Conservation (phyloP, 495 filamentous ascomycete species). For the Cryomyces minteri region DNA sequence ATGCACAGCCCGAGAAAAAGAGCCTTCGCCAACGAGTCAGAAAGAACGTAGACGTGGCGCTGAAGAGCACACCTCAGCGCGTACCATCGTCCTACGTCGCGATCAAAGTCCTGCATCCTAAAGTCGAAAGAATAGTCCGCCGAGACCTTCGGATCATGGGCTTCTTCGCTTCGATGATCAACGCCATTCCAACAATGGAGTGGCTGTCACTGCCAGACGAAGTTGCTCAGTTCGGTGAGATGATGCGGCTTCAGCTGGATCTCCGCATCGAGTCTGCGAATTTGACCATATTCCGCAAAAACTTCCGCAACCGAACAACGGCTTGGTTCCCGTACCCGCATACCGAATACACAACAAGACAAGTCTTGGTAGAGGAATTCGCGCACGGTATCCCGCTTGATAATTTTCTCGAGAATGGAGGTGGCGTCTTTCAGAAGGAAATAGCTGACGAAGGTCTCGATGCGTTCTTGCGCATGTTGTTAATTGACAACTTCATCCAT, state of each 20-base stretch:
- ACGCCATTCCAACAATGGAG: conserved; percentile 83
- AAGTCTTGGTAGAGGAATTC: conserved; percentile 91
- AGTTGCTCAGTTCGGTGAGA: conserved; percentile 82
- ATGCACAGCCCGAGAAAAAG: conserved; percentile 21
- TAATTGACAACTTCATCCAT: conserved; percentile 96
- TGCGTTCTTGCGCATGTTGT: conserved; percentile 93
- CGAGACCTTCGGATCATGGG: conserved; percentile 86
- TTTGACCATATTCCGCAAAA: conserved; percentile 68
- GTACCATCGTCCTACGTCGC: conserved; percentile 89
- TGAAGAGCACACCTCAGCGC: conserved; percentile 69
- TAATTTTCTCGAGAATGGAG: conserved; percentile 77
- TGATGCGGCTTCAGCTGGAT: conserved; percentile 96
- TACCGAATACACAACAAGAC: conserved; percentile 70
- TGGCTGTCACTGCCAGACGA: conserved; percentile 96
- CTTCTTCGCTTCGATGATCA: conserved; percentile 75
- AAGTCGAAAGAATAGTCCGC: conserved; percentile 71
- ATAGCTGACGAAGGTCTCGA: conserved; percentile 93
- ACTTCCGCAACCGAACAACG: conserved; percentile 77
- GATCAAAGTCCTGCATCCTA: conserved; percentile 88
- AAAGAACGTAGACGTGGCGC: conserved; percentile 66
- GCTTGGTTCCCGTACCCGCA: conserved; percentile 96
- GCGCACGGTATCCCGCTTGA: conserved; percentile 84
- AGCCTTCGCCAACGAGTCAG: conserved; percentile 49
- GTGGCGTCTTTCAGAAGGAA: conserved; percentile 81
- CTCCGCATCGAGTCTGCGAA: conserved; percentile 90